phyloP scores from a whole-genome alignment of 768 basidiomycete genomes.

The Paxillus involutus region DNA sequence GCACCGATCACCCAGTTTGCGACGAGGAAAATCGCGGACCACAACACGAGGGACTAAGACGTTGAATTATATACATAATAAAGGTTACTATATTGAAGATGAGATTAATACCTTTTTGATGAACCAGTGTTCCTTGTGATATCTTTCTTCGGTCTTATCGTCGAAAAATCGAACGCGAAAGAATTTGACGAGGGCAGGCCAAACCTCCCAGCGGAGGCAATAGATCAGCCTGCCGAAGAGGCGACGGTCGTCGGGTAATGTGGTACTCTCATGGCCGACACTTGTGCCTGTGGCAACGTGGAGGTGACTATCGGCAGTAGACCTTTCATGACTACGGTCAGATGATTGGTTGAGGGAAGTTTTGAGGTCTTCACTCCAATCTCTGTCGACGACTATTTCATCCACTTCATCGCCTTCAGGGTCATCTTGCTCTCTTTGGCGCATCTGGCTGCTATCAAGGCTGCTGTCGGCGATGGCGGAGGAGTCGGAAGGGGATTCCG shows the following conservation, averaged over 20 bases:
- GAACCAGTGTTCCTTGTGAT: constrained; percentile 70
- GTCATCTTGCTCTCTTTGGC: constrained; percentile 31
- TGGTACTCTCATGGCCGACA: constrained; percentile 36
- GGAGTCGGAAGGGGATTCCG: constrained; percentile 56
- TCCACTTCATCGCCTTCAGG: constrained; percentile 48
- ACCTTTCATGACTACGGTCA: constrained; percentile 49
- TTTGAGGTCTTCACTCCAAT: constrained; percentile 61
- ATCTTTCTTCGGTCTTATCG: constrained; percentile 50
- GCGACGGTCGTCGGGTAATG: constrained; percentile 37
- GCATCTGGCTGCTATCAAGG: constrained; percentile 37
- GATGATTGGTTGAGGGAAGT: constrained; percentile 55
- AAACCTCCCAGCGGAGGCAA: constrained; percentile 55
- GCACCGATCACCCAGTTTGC: constrained; percentile 68
- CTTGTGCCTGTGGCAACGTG: constrained; percentile 31
- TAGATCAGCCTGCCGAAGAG: constrained; percentile 33
- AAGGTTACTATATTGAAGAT: no score
- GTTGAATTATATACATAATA: constrained; percentile 4
- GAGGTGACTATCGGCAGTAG: constrained; percentile 39
- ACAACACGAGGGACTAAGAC: constrained; percentile 51
- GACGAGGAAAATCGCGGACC: constrained; percentile 64
- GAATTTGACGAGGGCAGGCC: constrained; percentile 54
- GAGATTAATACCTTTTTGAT: constrained; percentile 47
- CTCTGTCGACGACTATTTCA: constrained; percentile 74
- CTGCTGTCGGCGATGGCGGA: constrained; percentile 51
- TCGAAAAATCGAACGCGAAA: constrained; percentile 65